Base-by-base conservation (phyloP, 371 early-diverging fungal genomes). In the Apophysomyces trapeziformis region DNA sequence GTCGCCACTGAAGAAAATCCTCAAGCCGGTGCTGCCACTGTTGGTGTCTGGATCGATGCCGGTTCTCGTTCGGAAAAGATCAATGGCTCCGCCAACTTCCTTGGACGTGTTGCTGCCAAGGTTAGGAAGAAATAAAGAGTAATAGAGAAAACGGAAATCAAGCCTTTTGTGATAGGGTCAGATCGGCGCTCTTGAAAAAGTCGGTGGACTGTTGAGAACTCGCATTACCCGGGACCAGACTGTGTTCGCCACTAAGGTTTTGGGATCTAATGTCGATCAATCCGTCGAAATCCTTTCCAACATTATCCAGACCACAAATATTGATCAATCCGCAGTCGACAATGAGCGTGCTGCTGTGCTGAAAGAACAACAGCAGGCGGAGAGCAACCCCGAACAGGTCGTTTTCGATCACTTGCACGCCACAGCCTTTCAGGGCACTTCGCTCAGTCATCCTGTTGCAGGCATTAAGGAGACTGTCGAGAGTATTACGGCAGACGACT, bases 71-170 rank as follows among this genome's bases (percentile, higher is more conserved):
- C 88, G 71, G 98, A 98, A 80, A 88, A 75, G 63, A 92, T 90
- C 82, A 96, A 96, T 70, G 98, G 98, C 50, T 85, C 90, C 54
- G 98, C 98, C 61, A 95, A 95, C 86, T 95, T 98, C 68, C 82
- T 98, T 56, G 98, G 97, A 82, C 97, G 97, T 82, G 91, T 97
- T 93, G 90, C 95, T 35, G 95, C 96, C 88, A 96, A 98, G 93
- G 96, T 93, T 84, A 65, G 57, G 16, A 56, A 4, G 44, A 32
- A 21, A 61, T 41, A 18, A 35, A 18, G 26, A 93, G 71, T 87
- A 91, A 26, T 95, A 95, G 85, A 90, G 94, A 68, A 89, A 93
- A 71, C 90, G 91, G 54, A 94, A 95, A 67, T 74, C 92, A 68
- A 84, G 94, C 63, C 94, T 93, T 80, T 84, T 89, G 57, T 78